Base-by-base conservation (phyloP, 176 grass and related monocot species). In the Carex kokanica region DNA sequence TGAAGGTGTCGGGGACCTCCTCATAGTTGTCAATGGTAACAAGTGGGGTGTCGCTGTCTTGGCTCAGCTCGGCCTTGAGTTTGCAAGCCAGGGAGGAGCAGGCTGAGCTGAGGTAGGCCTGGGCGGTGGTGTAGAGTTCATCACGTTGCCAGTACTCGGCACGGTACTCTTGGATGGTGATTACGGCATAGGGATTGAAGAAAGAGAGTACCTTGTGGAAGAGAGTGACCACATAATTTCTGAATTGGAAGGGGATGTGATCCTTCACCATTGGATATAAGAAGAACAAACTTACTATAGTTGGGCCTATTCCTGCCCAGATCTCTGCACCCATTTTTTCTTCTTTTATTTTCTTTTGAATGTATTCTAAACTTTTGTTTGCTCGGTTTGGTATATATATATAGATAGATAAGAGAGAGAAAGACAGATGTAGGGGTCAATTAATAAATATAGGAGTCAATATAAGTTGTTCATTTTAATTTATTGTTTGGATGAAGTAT, bases 11-110 rank as follows among this genome's bases (percentile, higher is more conserved):
- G 29, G 74, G 59, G 43, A 96, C 91, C 87, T 93, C 91, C 49
- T 96, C 83, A 54, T 91, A 3, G 83, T 91, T 89, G 68, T 88
- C 93, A 5, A 96, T 88, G 29, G 86, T 51, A 75, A 96, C 73
- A 25, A 75, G 73, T 20, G 87, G 80, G 15, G 24, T 86, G 57
- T 78, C 87, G 83, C 88, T 89, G 67, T 75, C 83, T 45, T 73
- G 83, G 60, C 83, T 67, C 43, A 96, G 62, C 12, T 96, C 93
- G 6, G 88, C 93, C 62, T 27, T 82, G 74, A 96, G 93, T 49
- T 4, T 78, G 34, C 84, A 54, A 0, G 94, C 91, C 1, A 53
- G 81, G 23, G 82, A 57, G 13, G 89, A 72, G 38, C 91, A 90
- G 16, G 86, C 41, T 0, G 81, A 84, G 61, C 84, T 67, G 78